Percentiles rank a stretch among this genome's conserved stretches.
Evolutionary conservation across 371 early-diverging fungal genomes (phyloP).

Genomic region (Mortierella polycephala): DNA sequence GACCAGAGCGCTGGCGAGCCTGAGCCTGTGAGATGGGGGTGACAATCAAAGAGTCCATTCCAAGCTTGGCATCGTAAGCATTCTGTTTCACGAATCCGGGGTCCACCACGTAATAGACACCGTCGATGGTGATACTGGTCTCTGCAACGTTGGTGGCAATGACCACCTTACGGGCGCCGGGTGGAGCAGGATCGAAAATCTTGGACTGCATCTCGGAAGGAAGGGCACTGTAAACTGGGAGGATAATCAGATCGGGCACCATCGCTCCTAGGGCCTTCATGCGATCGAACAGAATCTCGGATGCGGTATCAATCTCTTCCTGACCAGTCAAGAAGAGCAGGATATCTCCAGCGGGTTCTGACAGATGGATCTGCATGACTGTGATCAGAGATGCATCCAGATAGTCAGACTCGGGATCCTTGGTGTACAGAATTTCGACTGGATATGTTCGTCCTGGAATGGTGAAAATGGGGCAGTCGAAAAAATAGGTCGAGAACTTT

Average conservation of each 20-base stretch:
- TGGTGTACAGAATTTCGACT: constrained; percentile 94
- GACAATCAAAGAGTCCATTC: constrained; percentile 95
- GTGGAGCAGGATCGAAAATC: constrained; percentile 96
- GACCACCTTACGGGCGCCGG: constrained; percentile 93
- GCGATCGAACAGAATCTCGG: constrained; percentile 92
- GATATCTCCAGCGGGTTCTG: constrained; percentile 97
- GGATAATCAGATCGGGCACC: constrained; percentile 92
- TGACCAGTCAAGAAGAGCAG: constrained; percentile 98
- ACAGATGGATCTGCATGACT: constrained; percentile 96
- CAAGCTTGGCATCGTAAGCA: constrained; percentile 93
- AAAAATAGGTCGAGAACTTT: constrained; percentile 71
- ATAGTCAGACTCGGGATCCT: constrained; percentile 96
- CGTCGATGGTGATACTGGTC: constrained; percentile 99
- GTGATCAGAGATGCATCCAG: constrained; percentile 93
- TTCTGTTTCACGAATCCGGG: constrained; percentile 98
- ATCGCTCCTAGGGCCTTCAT: constrained; percentile 96
- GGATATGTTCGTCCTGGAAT: constrained; percentile 97
- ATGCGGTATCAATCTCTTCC: constrained; percentile 96
- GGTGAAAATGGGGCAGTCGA: constrained; percentile 92
- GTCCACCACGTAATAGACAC: constrained; percentile 98
- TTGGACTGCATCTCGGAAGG: constrained; percentile 94
- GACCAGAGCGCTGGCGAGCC: constrained; percentile 97
- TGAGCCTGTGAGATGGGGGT: constrained; percentile 97
- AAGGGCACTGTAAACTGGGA: constrained; percentile 95
- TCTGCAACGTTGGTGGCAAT: constrained; percentile 99